These are phyloP conservation scores for Gardenia jasminoides DNA, from an alignment of 257 asterid genomes.

Conservation along the genomic window DNA sequence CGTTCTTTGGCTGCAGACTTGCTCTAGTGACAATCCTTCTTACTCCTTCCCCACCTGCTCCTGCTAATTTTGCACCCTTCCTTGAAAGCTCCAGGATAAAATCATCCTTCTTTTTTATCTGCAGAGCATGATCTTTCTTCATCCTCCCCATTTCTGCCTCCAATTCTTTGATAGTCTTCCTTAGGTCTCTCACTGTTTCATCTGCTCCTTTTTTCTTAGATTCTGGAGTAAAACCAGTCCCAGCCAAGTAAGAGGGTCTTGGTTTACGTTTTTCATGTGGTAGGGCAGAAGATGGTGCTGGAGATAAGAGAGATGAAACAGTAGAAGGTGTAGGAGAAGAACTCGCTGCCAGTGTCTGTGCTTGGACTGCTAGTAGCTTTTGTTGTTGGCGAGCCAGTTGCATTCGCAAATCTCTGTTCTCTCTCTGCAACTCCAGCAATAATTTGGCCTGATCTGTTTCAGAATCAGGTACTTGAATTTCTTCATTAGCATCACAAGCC, in stretches of 20 bases:
- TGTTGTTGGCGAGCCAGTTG: constrained; percentile 59
- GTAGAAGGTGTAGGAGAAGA: constrained; percentile 46
- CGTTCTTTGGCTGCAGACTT: constrained; percentile 32
- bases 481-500: constrained; percentile 51
- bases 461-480: constrained; percentile 45
- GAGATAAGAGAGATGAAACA: constrained; percentile 38
- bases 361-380: constrained; percentile 48
- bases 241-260: constrained; percentile 42
- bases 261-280: constrained; percentile 36
- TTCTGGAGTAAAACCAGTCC: constrained; percentile 56
- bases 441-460: constrained; percentile 59
- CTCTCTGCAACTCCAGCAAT: constrained; percentile 59
- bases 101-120: constrained; percentile 48
- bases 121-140: constrained; percentile 51
- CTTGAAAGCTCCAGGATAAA: constrained; percentile 42
- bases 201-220: constrained; percentile 42
- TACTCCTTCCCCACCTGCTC: constrained; percentile 28
- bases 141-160: constrained; percentile 53
- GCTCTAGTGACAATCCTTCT: constrained; percentile 36
- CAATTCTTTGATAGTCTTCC: constrained; percentile 39
- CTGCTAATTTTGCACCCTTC: constrained; percentile 36
- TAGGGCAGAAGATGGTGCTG: constrained; percentile 38
- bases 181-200: constrained; percentile 31
- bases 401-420: constrained; percentile 52
- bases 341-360: constrained; percentile 55